Base-by-base conservation (phyloP, 2,329 filamentous ascomycete species). In the Metarhizium rileyi region DNA sequence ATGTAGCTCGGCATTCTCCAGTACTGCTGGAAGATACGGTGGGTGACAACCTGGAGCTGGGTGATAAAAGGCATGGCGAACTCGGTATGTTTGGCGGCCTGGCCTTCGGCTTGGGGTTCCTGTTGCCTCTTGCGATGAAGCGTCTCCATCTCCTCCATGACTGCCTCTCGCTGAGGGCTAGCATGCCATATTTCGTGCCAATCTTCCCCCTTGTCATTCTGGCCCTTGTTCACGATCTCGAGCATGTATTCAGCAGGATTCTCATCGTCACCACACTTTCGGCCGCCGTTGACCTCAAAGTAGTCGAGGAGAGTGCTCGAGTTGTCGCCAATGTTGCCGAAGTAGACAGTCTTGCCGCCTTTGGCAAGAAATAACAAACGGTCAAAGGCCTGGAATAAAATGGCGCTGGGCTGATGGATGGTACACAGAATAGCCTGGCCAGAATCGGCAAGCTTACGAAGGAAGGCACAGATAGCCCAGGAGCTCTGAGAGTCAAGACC, bases 161-260 rank as follows among this genome's bases (percentile, higher is more conserved):
- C 68, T 0, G 66, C 67, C 1, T 68, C 63, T 51, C 74, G 74
- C 54, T 83, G 77, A 0, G 66, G 58, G 46, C 76, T 80, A 0
- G 63, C 64, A 3, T 73, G 72, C 81, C 86, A 90, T 44, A 86
- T 80, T 0, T 62, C 59, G 58, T 85, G 80, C 86, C 86, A 90
- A 57, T 88, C 78, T 33, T 66, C 53, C 6, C 67, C 67, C 3
- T 62, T 49, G 16, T 60, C 57, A 55, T 71, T 74, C 3, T 53
- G 56, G 0, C 66, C 66, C 8, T 66, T 63, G 49, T 72, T 72
- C 47, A 73, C 70, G 16, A 75, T 64, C 55, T 78, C 72, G 6
- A 89, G 73, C 80, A 89, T 87, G 69, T 80, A 89, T 65, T 90
- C 86, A 1, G 86, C 86, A 0, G 86, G 85, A 56, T 89, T 89